These are phyloP conservation scores for Salix purpurea DNA, from an alignment of 345 rosid genomes.

Conservation along the genomic window DNA sequence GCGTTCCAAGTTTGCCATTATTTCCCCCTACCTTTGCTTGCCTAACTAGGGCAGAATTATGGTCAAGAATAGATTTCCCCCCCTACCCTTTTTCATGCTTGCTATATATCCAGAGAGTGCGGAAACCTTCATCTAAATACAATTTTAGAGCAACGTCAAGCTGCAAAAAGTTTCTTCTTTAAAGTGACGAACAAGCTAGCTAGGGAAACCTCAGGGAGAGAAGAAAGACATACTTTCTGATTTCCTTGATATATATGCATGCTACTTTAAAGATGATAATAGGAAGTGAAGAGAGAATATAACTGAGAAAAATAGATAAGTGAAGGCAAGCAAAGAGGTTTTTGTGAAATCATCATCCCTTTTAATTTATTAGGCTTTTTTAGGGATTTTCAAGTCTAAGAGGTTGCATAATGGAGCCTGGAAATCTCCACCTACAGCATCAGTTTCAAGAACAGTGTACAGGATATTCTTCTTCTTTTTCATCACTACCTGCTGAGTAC, in stretches of 20 bases:
- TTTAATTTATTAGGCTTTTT: background rate
- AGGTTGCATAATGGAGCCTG: slow-evolving; percentile 23
- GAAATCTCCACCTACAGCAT: slow-evolving; percentile 23
- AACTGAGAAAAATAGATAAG: background rate
- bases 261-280: background rate
- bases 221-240: background rate
- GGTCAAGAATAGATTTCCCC: background rate
- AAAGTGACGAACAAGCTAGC: background rate
- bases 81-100: background rate
- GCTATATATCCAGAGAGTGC: background rate
- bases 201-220: background rate
- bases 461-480: slow-evolving; percentile 17
- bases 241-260: background rate
- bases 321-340: background rate
- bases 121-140: background rate
- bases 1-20: background rate
- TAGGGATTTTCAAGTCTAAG: background rate
- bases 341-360: background rate
- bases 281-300: background rate
- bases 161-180: background rate
- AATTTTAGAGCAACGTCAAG: background rate
- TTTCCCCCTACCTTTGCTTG: background rate
- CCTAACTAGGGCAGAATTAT: background rate
- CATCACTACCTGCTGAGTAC: slow-evolving; percentile 9
- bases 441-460: slow-evolving; percentile 26